Evolutionary conservation across 2,329 filamentous ascomycete species (phyloP).

Genomic region (Aspergillus hortae): DNA sequence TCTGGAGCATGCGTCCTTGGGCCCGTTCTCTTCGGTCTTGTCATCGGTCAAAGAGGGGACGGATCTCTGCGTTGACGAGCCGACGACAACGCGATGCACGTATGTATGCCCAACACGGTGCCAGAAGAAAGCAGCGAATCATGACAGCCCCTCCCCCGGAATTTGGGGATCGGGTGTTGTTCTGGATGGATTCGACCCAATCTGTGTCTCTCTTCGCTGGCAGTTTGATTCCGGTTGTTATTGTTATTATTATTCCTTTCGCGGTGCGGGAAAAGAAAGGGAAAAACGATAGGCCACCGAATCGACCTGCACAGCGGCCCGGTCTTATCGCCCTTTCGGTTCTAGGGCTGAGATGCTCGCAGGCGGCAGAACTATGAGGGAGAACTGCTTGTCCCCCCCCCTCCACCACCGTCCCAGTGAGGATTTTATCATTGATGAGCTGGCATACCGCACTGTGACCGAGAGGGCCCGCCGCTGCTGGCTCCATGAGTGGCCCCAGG

Average conservation of each 20-base stretch:
- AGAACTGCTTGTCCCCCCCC: background rate
- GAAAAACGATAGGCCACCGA: background rate
- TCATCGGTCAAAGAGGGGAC: background rate
- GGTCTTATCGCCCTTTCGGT: conserved; percentile 18
- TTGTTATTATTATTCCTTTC: background rate
- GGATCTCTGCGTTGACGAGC: too few species aligned
- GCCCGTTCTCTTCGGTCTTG: background rate
- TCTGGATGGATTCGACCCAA: conserved; percentile 7
- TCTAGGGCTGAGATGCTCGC: conserved; percentile 14
- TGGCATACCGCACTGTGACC: conserved; percentile 23
- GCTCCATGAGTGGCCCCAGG: conserved; percentile 15
- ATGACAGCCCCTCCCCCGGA: conserved; percentile 9
- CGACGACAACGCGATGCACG: conserved; percentile 24
- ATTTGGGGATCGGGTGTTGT: conserved; percentile 9
- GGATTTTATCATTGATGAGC: conserved; percentile 26
- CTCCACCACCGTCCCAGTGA: conserved; percentile 6
- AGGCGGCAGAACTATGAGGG: background rate
- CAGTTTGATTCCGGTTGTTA: conserved; percentile 13
- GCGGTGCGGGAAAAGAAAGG: background rate
- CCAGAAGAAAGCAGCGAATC: conserved; percentile 34
- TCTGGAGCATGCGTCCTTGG: too few species aligned
- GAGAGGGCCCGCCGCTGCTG: conserved; percentile 20
- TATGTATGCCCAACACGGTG: conserved; percentile 41
- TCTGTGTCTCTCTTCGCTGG: conserved; percentile 20
- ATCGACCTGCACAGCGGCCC: conserved; percentile 28